Evolutionary conservation across 1,139 yeast genomes (phyloP), one percentile per base, ranked within the genome.

Genomic region (Kurtzmaniella natalensis): DNA sequence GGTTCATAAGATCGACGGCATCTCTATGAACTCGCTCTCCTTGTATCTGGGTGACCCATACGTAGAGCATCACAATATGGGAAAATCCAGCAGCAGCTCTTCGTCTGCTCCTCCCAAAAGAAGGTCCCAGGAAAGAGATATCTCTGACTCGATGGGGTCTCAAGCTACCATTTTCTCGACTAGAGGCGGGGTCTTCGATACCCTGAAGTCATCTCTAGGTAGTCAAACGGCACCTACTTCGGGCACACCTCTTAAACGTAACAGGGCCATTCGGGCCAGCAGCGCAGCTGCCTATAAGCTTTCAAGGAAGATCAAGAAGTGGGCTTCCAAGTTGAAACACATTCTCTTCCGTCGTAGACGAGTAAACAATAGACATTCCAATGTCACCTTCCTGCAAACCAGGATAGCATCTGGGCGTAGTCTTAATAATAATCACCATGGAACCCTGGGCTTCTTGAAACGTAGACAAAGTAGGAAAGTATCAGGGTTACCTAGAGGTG

Each of bases 91-190:
- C n/a, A 21, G 11, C 23, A 21, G 4, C 10, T 5, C 18, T 10
- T 18, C 27, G 26, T 24, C 38, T 10, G 23, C 15, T 7, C 33
- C 17, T 28, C 35, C 37, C 5, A 19, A n/a, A 5, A 32, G 15
- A 27, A 29, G 14, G 17, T 30, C 30, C 30, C 20, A 14, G 19
- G 16, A 33, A 5, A 32, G 46, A 14, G 60, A 61, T 32, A 60
- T 62, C 19, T 62, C 69, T 26, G 55, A 59, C 33, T 61, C 68
- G 30, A 59, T 61, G 67, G 71, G 61, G 3, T 64, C 72, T 0
- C 73, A 66, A 41, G 72, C 71, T 8, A 69, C 74, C 1, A 67
- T 69, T 17, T 68, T 69, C 39, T 65, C 72, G 15, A 68, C 73
- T 3, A 48, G 72, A 41, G 51, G 37, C 32, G 18, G 22, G 21